phyloP scores from a whole-genome alignment of 805 yeast species.

The Metschnikowia amazonensis region DNA sequence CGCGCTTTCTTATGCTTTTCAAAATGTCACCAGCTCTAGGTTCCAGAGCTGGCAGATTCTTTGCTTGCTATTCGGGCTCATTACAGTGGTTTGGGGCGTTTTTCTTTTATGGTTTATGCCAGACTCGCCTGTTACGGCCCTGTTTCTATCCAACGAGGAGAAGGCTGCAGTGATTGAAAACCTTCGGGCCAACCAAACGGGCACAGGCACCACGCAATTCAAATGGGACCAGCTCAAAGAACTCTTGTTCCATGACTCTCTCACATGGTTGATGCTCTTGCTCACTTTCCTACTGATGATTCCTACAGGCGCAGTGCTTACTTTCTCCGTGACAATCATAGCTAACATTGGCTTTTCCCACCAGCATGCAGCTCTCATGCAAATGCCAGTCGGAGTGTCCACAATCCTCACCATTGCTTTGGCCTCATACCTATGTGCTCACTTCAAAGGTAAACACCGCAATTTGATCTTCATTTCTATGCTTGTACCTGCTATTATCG shows the following conservation, averaged over 20 bases:
- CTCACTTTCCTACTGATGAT: conserved; percentile 46
- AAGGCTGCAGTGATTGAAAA: conserved; percentile 41
- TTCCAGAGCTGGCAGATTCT: conserved; percentile 60
- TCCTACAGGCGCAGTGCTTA: conserved; percentile 50
- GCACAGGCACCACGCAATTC: conserved; percentile 46
- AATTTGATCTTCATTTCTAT: conserved; percentile 28
- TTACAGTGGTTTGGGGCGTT: conserved; percentile 50
- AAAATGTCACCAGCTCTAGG: conserved; percentile 37
- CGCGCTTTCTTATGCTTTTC: conserved; percentile 45
- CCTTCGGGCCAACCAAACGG: conserved; percentile 48
- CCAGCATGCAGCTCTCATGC: conserved; percentile 45
- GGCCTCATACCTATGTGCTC: conserved; percentile 30
- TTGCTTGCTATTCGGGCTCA: conserved; percentile 52
- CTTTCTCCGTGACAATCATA: conserved; percentile 52
- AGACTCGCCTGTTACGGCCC: conserved; percentile 40
- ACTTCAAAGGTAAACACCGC: conserved; percentile 22
- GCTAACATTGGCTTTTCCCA: conserved; percentile 47
- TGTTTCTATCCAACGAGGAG: conserved; percentile 40
- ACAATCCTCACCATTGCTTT: conserved; percentile 29
- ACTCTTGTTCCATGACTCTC: conserved; percentile 42
- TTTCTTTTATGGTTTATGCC: conserved; percentile 45
- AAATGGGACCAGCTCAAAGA: conserved; percentile 45
- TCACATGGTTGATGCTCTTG: conserved; percentile 47
- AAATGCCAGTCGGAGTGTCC: conserved; percentile 54
- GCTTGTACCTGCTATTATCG: conserved; percentile 33